Evolutionary conservation across 2,329 filamentous ascomycete species (phyloP), one percentile per base, ranked within the genome.

Genomic region (Myotisia sp.): DNA sequence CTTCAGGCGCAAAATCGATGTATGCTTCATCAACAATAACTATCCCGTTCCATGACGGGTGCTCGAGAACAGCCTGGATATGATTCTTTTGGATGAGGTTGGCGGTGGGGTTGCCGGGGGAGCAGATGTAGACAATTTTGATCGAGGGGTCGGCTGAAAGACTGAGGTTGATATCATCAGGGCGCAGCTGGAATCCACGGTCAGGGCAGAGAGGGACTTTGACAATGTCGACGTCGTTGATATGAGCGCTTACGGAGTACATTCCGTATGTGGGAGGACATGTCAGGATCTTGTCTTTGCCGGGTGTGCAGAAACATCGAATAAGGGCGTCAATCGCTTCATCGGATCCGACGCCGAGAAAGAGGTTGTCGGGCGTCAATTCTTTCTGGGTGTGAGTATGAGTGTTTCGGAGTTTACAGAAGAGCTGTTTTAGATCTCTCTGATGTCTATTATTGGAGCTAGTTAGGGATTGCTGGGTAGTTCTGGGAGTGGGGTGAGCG

Each of bases 181-280:
- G 64, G 56, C 90, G 76, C 45, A 94, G 67, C 28, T 67, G 68
- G 57, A 95, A 98, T 3, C 59, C 65, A 2, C 82, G 76, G 2
- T 75, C 71, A 1, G 71, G 68, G 30, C 81, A 69, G 14, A 95
- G 66, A 0, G 86, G 85, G n/a, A 95, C 76, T 53, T 80, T 83
- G 46, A 92, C 78, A 17, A 95, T 73, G 29, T 70, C 70, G 13
- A 98, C 68, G 52, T 95, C 90, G 63, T 98, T 98, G 46, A 94
- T 79, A 53, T 92, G 80, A 1, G 90, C 90, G 5, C 83, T 92
- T 12, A 98, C 90, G 29, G 74, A 68, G 65, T 98, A 98, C 90
- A 98, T 98, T 61, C 90, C 90, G 56, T 98, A 98, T 1, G 90
- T 98, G 1, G 90, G 90, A 12, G 90, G 90, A 52, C 87, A 95